phyloP scores from a whole-genome alignment of 1,284 basidiomycete genomes.

The Moniliella sp. region DNA sequence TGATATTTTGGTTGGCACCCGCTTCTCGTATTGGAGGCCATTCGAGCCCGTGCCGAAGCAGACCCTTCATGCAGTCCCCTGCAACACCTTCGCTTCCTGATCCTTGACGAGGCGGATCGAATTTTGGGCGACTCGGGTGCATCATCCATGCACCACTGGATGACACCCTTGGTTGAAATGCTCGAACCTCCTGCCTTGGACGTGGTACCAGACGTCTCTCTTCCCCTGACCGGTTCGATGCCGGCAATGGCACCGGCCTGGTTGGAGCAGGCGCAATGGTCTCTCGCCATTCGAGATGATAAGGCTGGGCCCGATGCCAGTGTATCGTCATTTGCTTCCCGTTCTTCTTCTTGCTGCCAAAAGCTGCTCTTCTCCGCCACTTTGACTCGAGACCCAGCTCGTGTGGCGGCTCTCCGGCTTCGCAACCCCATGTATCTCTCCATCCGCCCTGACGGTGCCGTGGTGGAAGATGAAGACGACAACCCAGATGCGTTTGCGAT shows the following conservation, averaged over 20 bases:
- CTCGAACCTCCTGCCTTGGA: slow-evolving; percentile 4
- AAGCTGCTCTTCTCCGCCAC: slow-evolving; percentile 93
- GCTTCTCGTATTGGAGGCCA: slow-evolving; percentile 86
- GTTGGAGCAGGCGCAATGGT: no score
- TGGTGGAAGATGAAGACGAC: slow-evolving; percentile 44
- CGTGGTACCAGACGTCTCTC: not conserved
- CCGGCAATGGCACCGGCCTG: not conserved
- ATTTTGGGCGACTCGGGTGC: slow-evolving; percentile 73
- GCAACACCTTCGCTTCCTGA: slow-evolving; percentile 77
- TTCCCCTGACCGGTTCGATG: slow-evolving; percentile 1
- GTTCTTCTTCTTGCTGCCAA: slow-evolving; percentile 43
- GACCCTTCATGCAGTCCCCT: slow-evolving; percentile 67
- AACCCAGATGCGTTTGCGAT: slow-evolving; percentile 18
- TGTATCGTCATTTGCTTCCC: not conserved
- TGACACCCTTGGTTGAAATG: slow-evolving; percentile 12
- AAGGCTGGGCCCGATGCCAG: no score
- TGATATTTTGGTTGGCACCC: slow-evolving; percentile 84
- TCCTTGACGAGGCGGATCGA: slow-evolving; percentile 92
- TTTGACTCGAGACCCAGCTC: slow-evolving; percentile 74
- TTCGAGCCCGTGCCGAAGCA: slow-evolving; percentile 38
- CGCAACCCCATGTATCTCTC: slow-evolving; percentile 68
- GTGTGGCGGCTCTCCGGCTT: slow-evolving; percentile 61
- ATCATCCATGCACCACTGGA: slow-evolving; percentile 95
- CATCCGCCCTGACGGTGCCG: slow-evolving; percentile 42
- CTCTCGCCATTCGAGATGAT: no score